A percentile compares a stretch with the other conserved stretches of the same genome.
phyloP scores from a whole-genome alignment of 2,329 filamentous ascomycete genomes.

The Botryosphaeria dothidea region DNA sequence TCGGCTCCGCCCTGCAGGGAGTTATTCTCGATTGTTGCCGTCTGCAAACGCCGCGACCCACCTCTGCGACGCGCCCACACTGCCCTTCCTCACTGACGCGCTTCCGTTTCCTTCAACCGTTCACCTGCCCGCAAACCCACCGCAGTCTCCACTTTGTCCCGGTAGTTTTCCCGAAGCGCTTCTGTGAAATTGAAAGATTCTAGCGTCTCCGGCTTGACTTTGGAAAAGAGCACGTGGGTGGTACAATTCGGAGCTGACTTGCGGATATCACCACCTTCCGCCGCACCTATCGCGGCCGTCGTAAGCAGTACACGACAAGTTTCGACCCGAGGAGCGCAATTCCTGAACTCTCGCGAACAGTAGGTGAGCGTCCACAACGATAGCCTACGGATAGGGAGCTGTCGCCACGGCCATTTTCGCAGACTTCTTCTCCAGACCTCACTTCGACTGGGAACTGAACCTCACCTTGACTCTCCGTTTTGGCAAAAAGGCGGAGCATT shows the following conservation, averaged over 20 bases:
- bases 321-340: background rate
- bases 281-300: background rate
- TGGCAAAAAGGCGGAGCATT: background rate
- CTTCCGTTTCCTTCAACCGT: background rate
- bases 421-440: too few relatives aligned
- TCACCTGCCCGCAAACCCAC: background rate
- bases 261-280: background rate
- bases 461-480: background rate
- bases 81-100: background rate
- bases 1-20: slow-evolving; percentile 10
- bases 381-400: too few relatives aligned
- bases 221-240: background rate
- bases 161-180: background rate
- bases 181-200: background rate
- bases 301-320: too few relatives aligned
- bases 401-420: too few relatives aligned
- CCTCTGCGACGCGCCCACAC: background rate
- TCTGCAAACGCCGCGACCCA: slow-evolving; percentile 2
- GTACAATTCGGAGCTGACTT: background rate
- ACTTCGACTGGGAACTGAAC: background rate
- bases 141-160: background rate
- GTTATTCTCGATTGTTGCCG: background rate
- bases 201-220: background rate
- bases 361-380: too few relatives aligned
- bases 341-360: background rate